Percentiles rank a stretch among this genome's conserved stretches.
Evolutionary conservation across 1,284 basidiomycete genomes (phyloP).

Genomic region (Naganishia sp.): DNA sequence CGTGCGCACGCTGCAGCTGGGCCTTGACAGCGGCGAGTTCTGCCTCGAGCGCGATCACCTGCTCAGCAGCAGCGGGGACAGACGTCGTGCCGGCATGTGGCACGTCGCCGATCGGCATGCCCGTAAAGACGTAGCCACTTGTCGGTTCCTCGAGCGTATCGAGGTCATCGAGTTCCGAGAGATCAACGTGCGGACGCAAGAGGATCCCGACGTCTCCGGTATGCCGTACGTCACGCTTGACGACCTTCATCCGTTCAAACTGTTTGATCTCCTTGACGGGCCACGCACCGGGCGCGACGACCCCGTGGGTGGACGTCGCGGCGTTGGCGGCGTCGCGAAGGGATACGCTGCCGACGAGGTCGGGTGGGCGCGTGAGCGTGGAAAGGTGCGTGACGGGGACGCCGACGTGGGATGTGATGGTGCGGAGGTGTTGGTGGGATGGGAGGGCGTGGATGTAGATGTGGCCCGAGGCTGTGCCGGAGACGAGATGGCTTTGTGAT

Average conservation of each 20-base stretch:
- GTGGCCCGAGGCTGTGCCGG: constrained; percentile 71
- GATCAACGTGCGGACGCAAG: constrained; percentile 32
- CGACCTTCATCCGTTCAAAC: constrained; percentile 50
- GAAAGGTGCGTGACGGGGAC: constrained; percentile 70
- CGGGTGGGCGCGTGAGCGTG: constrained; percentile 77
- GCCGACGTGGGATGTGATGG: constrained; percentile 68
- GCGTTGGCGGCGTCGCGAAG: constrained; percentile 56
- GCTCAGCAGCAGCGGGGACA: constrained; percentile 25
- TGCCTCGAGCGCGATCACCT: constrained; percentile 65
- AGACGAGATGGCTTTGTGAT: constrained; percentile 69
- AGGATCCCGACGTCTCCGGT: constrained; percentile 42
- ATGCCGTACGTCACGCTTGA: constrained; percentile 40
- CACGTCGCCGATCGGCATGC: neutral
- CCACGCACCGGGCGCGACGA: constrained; percentile 38
- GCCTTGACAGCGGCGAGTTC: constrained; percentile 67
- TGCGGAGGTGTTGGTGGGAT: constrained; percentile 83
- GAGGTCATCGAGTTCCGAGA: constrained; percentile 32
- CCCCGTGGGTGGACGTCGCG: constrained; percentile 47
- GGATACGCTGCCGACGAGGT: constrained; percentile 74
- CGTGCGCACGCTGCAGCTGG: constrained; percentile 75
- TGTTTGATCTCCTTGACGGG: constrained; percentile 50
- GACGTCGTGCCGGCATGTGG: neutral
- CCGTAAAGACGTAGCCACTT: neutral
- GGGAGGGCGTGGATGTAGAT: constrained; percentile 82
- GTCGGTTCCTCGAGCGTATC: constrained; percentile 6